Evolutionary conservation across 2,329 filamentous ascomycete genomes (phyloP).

Genomic region (Lasiodiplodia theobromae): DNA sequence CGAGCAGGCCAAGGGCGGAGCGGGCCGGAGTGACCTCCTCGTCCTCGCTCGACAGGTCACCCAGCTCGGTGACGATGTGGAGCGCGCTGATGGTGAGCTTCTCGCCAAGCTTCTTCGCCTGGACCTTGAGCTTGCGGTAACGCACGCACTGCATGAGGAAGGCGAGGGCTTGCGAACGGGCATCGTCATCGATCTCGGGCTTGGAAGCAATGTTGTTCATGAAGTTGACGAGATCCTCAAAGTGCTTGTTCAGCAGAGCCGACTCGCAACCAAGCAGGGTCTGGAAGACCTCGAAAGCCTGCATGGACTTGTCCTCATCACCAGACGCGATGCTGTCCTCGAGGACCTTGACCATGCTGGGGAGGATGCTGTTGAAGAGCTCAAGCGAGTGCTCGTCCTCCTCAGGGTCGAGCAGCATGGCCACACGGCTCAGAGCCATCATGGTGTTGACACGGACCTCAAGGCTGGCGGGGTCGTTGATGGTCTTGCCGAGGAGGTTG

Average conservation of each 20-base stretch:
- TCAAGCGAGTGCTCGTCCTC: constrained; percentile 78
- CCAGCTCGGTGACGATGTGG: constrained; percentile 88
- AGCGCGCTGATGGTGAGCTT: constrained; percentile 87
- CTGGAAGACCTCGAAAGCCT: constrained; percentile 96
- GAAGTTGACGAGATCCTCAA: constrained; percentile 89
- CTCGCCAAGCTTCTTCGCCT: constrained; percentile 85
- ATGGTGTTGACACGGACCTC: constrained; percentile 96
- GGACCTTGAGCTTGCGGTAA: constrained; percentile 94
- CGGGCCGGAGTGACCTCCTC: constrained; percentile 87
- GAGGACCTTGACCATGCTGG: constrained; percentile 86
- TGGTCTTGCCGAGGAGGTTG: constrained; percentile 82
- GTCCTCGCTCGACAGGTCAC: constrained; percentile 73
- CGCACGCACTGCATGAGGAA: constrained; percentile 93
- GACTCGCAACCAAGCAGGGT: constrained; percentile 90
- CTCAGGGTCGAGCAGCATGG: constrained; percentile 86
- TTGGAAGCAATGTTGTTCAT: constrained; percentile 89
- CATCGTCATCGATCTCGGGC: constrained; percentile 80
- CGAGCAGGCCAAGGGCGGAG: constrained; percentile 84
- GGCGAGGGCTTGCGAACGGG: constrained; percentile 85
- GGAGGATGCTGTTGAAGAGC: constrained; percentile 80
- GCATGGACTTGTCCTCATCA: constrained; percentile 87
- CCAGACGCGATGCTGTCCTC: constrained; percentile 80
- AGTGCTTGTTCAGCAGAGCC: constrained; percentile 80
- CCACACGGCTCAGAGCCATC: constrained; percentile 84
- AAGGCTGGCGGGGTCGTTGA: constrained; percentile 86